Evolutionary conservation across 495 filamentous ascomycete species (phyloP).

Genomic region (Chaetomium tenue): DNA sequence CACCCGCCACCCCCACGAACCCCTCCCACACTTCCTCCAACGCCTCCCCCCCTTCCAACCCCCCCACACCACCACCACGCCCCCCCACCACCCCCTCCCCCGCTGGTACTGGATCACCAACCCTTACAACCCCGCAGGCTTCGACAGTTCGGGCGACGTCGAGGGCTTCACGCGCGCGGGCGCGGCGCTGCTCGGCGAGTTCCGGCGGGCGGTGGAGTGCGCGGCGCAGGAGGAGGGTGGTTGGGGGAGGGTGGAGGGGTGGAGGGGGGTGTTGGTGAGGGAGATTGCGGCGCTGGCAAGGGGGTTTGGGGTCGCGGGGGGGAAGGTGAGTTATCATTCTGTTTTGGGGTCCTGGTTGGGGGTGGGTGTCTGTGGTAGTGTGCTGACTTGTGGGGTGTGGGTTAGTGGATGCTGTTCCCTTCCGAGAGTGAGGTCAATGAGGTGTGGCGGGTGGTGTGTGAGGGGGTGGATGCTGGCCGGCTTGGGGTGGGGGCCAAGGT

Average conservation of each 20-base stretch:
- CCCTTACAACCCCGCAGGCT: slow-evolving; percentile 1
- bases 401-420: slow-evolving; percentile 12
- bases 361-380: too few relatives aligned
- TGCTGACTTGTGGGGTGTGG: background rate
- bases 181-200: background rate
- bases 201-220: background rate
- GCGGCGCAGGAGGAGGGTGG: background rate
- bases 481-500: slow-evolving; percentile 3
- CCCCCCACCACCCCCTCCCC: background rate
- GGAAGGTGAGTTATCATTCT: slow-evolving; percentile 1
- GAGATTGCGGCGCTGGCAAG: background rate
- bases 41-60: background rate
- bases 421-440: background rate
- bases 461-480: slow-evolving; percentile 4
- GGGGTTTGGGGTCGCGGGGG: background rate
- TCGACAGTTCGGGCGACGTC: background rate
- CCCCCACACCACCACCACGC: background rate
- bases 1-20: slow-evolving; percentile 7
- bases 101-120: slow-evolving; percentile 16
- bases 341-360: background rate
- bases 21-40: background rate
- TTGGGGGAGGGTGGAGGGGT: too few relatives aligned
- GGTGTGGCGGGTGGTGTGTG: slow-evolving; percentile 9
- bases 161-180: background rate
- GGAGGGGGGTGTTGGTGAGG: background rate